These are phyloP conservation scores for Carex parvula DNA, from an alignment of 176 grass and related monocot species.

Conservation along the genomic window DNA sequence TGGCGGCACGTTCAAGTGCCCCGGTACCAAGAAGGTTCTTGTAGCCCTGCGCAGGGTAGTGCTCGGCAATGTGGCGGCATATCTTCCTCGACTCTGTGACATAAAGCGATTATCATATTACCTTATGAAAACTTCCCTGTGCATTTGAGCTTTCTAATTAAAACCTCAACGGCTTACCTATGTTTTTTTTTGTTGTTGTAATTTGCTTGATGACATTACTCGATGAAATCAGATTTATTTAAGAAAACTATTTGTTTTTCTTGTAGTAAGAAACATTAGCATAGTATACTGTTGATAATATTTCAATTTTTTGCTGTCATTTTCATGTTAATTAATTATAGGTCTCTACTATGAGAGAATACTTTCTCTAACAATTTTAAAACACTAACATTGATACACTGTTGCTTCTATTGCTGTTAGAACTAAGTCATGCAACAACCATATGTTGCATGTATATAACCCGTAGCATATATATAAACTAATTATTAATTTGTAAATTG, in stretches of 20 bases:
- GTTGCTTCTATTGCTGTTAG: not conserved
- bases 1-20: conserved; percentile 75
- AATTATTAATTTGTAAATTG: not conserved
- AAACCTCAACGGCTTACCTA: not conserved
- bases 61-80: conserved; percentile 72
- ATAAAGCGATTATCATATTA: not conserved
- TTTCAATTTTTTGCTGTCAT: not conserved
- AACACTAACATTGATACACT: too few species aligned
- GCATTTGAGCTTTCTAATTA: not conserved
- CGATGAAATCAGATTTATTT: not conserved
- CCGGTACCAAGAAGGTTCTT: conserved; percentile 63
- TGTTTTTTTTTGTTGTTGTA: not conserved
- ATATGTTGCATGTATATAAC: not conserved
- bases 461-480: not conserved
- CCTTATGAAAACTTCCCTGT: not conserved
- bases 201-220: not conserved
- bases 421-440: not conserved
- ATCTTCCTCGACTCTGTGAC: conserved; percentile 65
- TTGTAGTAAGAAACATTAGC: not conserved
- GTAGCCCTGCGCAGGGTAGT: conserved; percentile 65
- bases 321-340: not conserved
- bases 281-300: not conserved
- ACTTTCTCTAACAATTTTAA: not conserved
- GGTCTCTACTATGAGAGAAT: not conserved
- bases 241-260: not conserved